Base-by-base conservation (phyloP, 2,329 filamentous ascomycete genomes). In the Pseudogymnoascus sp. region DNA sequence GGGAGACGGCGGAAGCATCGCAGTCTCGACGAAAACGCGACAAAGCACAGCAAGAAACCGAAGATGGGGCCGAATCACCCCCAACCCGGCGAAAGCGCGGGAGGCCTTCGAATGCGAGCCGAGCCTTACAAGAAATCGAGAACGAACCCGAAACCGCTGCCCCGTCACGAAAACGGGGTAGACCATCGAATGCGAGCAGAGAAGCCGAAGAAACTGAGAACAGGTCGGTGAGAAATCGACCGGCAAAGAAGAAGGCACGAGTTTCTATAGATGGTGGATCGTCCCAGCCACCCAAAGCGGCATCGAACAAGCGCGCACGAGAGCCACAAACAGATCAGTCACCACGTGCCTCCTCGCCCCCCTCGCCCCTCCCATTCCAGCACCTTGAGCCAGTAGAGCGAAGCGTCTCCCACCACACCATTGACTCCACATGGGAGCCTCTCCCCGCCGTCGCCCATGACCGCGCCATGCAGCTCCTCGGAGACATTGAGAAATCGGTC, bases 391-490 rank as follows among this genome's bases (percentile, higher is more conserved):
- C 82, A 12, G 77, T 77, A 31, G 80, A 77, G 10, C 80, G 79
- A 36, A 77, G 77, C 42, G 77, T 91, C 44, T 82, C 85, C n/a
- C 82, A 81, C 64, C 80, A 82, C 29, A 82, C 80, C 38, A 88
- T 95, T 63, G 81, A 88, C 42, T 76, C 86, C 42, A 90, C 88
- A 70, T 91, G 88, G 88, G 76, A 78, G 2, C 77, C 82, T 5
- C 78, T 90, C 4, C 78, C 83, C 4, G 71, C 75, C 5, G 73
- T 78, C 25, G 83, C 86, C 42, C 74, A 88, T 61, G 75, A 80
- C 6, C 80, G 80, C 60, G 78, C 87, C n/a, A 75, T 78, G 15
- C 72, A 76, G 13, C 77, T 89, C 29, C 75, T 91, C 33, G 74
- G 78, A 21, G 80, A 85, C 66, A 80, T 84, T 59, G 83, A 86